A percentile compares a stretch with the other conserved stretches of the same genome.
phyloP scores from a whole-genome alignment of 345 rosid genomes.

The Syzygium grande region DNA sequence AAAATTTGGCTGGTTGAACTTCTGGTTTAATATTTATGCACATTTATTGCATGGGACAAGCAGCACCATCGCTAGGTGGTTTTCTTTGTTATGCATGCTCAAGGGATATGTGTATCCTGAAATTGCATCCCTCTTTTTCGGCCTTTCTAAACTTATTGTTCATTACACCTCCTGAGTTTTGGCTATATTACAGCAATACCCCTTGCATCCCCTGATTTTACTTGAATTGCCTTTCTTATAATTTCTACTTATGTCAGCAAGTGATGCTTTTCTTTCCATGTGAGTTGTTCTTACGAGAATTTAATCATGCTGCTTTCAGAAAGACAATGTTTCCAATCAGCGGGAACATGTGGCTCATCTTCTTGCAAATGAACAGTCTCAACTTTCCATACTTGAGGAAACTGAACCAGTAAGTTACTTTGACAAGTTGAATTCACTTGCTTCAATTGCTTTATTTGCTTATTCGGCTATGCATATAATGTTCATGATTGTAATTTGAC shows the following conservation, averaged over 20 bases:
- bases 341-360: constrained; percentile 93
- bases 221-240: neutral
- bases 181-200: neutral
- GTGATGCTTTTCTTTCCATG: neutral
- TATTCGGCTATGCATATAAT: neutral
- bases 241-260: neutral
- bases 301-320: constrained; percentile 30
- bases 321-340: constrained; percentile 90
- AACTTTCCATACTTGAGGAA: constrained; percentile 57
- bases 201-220: neutral
- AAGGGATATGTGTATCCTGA: neutral
- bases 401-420: constrained; percentile 59
- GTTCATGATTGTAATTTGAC: neutral
- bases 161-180: neutral
- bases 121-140: neutral
- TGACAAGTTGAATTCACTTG: neutral
- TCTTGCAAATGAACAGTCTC: constrained; percentile 89
- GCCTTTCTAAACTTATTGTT: neutral
- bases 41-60: neutral
- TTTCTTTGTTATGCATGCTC: neutral
- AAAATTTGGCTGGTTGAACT: neutral
- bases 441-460: neutral
- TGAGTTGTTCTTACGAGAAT: neutral
- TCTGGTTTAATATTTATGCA: neutral
- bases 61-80: neutral